Evolutionary conservation across 257 asterid genomes (phyloP), one percentile per base, ranked within the genome.

Genomic region (Cinchona pubescens): DNA sequence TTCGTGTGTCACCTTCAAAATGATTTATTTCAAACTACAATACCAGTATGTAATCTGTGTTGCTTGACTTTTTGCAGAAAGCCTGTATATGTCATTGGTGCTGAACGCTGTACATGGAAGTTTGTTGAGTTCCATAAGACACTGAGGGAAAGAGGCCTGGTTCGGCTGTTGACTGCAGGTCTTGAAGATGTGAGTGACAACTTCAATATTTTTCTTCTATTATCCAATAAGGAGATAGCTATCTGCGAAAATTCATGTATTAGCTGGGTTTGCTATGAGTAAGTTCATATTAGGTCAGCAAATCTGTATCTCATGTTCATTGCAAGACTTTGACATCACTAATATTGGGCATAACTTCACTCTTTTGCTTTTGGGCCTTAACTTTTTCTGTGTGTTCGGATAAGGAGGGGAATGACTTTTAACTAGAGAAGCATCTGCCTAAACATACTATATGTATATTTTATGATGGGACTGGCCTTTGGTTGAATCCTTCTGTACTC

Each of bases 121-220:
- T 82, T 92, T 67, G 82, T 81, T 77, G 98, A 92, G 49, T 94
- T 92, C 85, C 99, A 95, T 79, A 85, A 85, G 84, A 86, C 80
- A 77, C 85, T 95, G 72, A 83, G 94, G 58, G 97, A 93, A 80
- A 85, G 84, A 61, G 99, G 99, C 59, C 71, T 92, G 42, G 97
- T 93, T 80, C 89, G 93, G 76, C 97, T 97, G 14, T 95, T 95
- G 79, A 95, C n/a, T n/a, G n/a, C 99, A 19, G 99, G 99, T 79
- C 88, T 92, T 75, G 98, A 92, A 84, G 98, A 92, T 88, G 99
- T 95, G 88, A 90, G 99, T 86, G 66, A 76, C n/a, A 77, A 43
- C 16, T 21, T 77, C 7, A 27, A n/a, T 37, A 16, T 46, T 53
- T 55, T 25, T 58, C 69, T 13, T n/a, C 63, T 64, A 40, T 43